Base-by-base conservation (phyloP, 805 yeast species). In the Kuraishia capsulata region DNA sequence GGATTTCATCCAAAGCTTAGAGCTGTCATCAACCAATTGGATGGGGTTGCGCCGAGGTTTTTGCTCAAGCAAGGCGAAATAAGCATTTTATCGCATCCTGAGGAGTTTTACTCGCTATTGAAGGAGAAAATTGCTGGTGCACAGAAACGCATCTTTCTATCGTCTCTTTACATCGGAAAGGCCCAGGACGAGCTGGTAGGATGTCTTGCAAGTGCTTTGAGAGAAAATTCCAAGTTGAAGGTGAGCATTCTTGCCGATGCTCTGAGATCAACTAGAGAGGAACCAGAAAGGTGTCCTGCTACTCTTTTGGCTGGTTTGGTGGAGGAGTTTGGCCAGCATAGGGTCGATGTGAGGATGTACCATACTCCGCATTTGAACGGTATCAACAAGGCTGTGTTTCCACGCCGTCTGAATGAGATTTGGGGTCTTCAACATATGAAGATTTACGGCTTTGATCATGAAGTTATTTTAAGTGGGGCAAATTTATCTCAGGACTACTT, bases 341-440 rank as follows among this genome's bases (percentile, higher is more conserved):
- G 95, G 40, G 89, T 90, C 18, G 85, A 84, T 49, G 63, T 89
- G 35, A 64, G 95, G 48, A 71, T 89, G 68, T 92, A 85, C 58
- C 94, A 83, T 49, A 90, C 98, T 0, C 98, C 98, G 0, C 80
- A 81, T 44, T 68, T 85, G 47, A 63, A 71, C 30, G 95, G 95
- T 0, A 52, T 85, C 42, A 71, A 74, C 40, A 78, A 79, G 51
- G 47, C 61, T 6, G 34, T 83, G 33, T 68, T 87, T 3, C 98
- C 98, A 0, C 80, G 73, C 42, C 70, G 98, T 44, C 67, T 90
- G 45, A 88, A 89, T 57, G 98, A 92, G 61, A 67, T 73, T 48
- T 74, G 71, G 62, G 98, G 98, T 0, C 69, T 92, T 37, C 98
- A 92, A 57, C 98, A 92, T 54, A 92, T 92, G 97, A 92, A 92